phyloP scores from a whole-genome alignment of 768 basidiomycete genomes.

The Cantharellus cinnabarinus region DNA sequence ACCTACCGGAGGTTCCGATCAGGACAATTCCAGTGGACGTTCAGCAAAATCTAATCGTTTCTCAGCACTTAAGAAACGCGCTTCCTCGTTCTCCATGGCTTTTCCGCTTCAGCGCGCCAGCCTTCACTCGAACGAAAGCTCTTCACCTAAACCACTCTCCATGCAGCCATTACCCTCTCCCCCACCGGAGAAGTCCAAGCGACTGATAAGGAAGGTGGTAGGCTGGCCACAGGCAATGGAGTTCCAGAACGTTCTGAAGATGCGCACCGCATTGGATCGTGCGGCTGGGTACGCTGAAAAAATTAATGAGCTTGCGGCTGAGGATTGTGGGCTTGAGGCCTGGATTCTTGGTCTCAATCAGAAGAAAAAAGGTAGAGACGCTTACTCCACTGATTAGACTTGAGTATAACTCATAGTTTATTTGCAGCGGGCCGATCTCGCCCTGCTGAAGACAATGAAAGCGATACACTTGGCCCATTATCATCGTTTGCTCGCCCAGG shows the following conservation, averaged over 20 bases:
- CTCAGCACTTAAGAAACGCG: too few relatives aligned
- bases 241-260: slow-evolving; percentile 38
- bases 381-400: neutral
- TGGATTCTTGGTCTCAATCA: slow-evolving; percentile 39
- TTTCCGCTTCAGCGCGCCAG: too few relatives aligned
- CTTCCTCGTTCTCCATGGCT: too few relatives aligned
- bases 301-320: slow-evolving; percentile 59
- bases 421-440: neutral
- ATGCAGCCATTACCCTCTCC: slow-evolving; percentile 4
- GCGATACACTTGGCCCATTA: neutral
- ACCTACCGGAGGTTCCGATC: neutral
- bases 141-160: neutral
- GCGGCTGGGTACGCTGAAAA: slow-evolving; percentile 56
- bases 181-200: slow-evolving; percentile 2
- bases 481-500: neutral
- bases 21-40: too few relatives aligned
- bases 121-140: too few relatives aligned
- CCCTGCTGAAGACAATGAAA: neutral
- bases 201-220: neutral
- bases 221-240: slow-evolving; percentile 30
- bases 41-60: too few relatives aligned
- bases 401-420: neutral
- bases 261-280: slow-evolving; percentile 41
- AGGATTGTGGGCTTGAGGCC: slow-evolving; percentile 57
- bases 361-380: slow-evolving; percentile 31